phyloP scores from a whole-genome alignment of 2,329 filamentous ascomycete genomes.

The Cryphonectria carpinicola region DNA sequence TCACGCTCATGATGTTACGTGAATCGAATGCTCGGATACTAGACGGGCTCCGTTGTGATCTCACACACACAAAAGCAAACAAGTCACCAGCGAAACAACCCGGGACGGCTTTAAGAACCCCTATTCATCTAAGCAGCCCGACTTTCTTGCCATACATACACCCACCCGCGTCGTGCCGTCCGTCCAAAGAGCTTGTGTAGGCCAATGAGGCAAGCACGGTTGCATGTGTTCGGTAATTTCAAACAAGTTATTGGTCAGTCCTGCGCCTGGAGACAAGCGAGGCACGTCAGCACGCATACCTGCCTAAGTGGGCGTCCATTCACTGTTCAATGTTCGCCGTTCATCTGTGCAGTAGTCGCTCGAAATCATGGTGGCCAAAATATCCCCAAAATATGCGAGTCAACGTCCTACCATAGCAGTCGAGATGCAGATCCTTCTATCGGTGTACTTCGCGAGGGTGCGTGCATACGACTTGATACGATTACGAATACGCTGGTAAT shows the following conservation, averaged over 20 bases:
- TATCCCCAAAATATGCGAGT: background rate
- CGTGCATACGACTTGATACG: background rate
- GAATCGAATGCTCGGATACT: background rate
- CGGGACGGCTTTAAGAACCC: background rate
- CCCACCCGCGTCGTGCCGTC: background rate
- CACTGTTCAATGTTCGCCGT: background rate
- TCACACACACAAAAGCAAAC: background rate
- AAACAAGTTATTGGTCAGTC: background rate
- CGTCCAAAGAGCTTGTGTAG: background rate
- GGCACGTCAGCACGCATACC: background rate
- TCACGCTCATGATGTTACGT: background rate
- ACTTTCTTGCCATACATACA: background rate
- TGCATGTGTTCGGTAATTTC: background rate
- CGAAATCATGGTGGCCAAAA: background rate
- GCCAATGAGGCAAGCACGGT: background rate
- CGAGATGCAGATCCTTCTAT: background rate
- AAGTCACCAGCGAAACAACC: background rate
- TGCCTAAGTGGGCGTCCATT: constrained; percentile 7
- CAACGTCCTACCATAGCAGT: background rate
- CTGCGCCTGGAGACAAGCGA: background rate
- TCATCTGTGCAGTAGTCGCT: background rate
- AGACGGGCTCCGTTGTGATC: background rate
- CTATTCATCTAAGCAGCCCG: no score
- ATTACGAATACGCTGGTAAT: background rate
- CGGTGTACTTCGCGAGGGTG: background rate